These are phyloP conservation scores for Neoboletus subvelutipes DNA, from an alignment of 768 basidiomycete species.

Conservation along the genomic window DNA sequence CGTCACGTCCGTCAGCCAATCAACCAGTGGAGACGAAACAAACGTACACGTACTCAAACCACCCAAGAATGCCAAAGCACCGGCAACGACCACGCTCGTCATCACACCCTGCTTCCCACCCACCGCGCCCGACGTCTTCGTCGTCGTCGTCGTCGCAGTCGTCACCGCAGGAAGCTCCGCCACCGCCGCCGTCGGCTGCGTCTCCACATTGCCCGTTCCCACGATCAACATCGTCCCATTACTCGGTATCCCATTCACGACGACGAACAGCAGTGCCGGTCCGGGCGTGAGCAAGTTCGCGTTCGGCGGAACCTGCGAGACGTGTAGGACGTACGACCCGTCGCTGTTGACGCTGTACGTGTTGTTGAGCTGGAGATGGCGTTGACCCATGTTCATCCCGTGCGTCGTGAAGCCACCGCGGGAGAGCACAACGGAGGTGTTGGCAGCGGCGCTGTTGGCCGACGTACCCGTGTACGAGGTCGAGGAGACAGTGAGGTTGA, in stretches of 20 bases:
- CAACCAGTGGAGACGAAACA: background rate
- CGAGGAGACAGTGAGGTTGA: conserved; percentile 71
- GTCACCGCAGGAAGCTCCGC: conserved; percentile 42
- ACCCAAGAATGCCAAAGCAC: background rate
- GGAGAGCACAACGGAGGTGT: conserved; percentile 72
- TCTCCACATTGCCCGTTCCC: conserved; percentile 75
- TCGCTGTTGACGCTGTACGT: conserved; percentile 82
- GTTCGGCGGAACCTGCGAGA: conserved; percentile 81
- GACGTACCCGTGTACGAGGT: conserved; percentile 59
- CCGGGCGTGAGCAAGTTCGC: conserved; percentile 88
- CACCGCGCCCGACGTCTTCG: background rate
- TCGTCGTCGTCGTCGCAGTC: conserved; percentile 5
- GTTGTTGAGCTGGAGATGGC: conserved; percentile 77
- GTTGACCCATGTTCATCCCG: conserved; percentile 87
- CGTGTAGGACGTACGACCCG: conserved; percentile 75
- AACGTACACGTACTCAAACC: conserved; percentile 4
- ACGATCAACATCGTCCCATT: conserved; percentile 75
- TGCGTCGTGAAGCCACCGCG: conserved; percentile 88
- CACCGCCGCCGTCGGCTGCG: conserved; percentile 53
- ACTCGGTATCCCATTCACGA: conserved; percentile 80
- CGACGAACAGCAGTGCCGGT: conserved; percentile 80
- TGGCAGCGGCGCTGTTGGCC: conserved; percentile 68
- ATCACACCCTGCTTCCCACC: background rate
- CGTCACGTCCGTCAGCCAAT: background rate
- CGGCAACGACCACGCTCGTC: background rate